phyloP scores from a whole-genome alignment of 202 grass and related monocot genomes.

The Eragrostis tef region DNA sequence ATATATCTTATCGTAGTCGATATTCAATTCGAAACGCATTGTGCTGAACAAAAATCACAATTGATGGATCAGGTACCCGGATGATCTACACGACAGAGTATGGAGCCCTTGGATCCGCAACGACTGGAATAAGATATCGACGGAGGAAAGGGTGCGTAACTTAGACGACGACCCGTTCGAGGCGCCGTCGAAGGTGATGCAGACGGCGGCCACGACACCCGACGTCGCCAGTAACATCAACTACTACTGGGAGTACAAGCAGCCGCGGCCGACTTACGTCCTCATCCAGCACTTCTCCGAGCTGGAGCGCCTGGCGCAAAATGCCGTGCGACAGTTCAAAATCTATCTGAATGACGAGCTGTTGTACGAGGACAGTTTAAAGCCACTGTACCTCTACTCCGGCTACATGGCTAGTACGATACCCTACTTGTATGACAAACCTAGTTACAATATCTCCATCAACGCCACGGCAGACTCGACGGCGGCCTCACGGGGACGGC shows the following conservation, averaged over 20 bases:
- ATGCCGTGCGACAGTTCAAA: slow-evolving; percentile 47
- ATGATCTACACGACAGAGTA: slow-evolving; percentile 54
- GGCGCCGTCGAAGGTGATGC: slow-evolving; percentile 58
- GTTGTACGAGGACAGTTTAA: background rate
- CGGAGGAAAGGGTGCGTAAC: background rate
- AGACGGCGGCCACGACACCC: slow-evolving; percentile 46
- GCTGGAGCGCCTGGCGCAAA: slow-evolving; percentile 42
- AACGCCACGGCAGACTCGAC: too few relatives aligned
- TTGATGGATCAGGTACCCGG: slow-evolving; percentile 52
- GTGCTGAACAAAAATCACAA: background rate
- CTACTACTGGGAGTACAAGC: background rate
- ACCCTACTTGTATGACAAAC: too few relatives aligned
- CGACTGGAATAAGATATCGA: background rate
- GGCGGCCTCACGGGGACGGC: slow-evolving; percentile 47
- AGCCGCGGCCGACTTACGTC: too few relatives aligned
- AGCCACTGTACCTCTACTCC: background rate
- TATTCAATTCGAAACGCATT: background rate
- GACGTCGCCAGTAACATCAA: slow-evolving; percentile 35
- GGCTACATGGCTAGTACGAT: too few relatives aligned
- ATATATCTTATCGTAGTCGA: background rate
- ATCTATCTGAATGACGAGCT: slow-evolving; percentile 36
- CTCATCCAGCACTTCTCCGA: too few relatives aligned
- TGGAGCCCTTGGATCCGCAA: slow-evolving; percentile 38
- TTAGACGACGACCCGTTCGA: slow-evolving; percentile 2
- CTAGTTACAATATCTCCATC: too few relatives aligned